Percentiles rank a stretch among this genome's conserved stretches.
Evolutionary conservation across 2,329 filamentous ascomycete species (phyloP).

Genomic region (Penicillium sp.): DNA sequence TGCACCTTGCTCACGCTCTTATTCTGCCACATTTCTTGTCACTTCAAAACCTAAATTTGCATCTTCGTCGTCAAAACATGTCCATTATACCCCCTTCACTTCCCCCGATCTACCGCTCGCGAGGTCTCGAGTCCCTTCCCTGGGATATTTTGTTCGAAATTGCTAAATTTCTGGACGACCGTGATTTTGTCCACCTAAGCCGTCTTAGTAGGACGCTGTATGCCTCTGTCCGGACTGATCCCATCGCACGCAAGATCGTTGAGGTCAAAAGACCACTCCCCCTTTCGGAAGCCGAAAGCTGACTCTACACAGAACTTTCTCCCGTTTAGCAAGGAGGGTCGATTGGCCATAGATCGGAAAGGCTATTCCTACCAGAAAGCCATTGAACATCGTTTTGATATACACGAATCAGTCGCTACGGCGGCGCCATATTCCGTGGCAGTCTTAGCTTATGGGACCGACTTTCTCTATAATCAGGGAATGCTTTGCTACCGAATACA

Average conservation of each 20-base stretch:
- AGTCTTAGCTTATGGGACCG: constrained; percentile 59
- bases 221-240: constrained; percentile 53
- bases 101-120: constrained; percentile 22
- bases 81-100: background rate
- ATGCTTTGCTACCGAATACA: constrained; percentile 63
- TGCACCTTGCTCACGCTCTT: background rate
- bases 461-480: constrained; percentile 64
- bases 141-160: constrained; percentile 65
- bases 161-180: constrained; percentile 54
- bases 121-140: constrained; percentile 52
- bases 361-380: constrained; percentile 51
- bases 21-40: background rate
- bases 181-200: constrained; percentile 60
- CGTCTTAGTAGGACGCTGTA: constrained; percentile 54
- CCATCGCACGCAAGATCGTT: constrained; percentile 59
- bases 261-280: constrained; percentile 46
- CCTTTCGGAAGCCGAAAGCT: background rate
- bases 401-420: constrained; percentile 59
- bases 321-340: constrained; percentile 48
- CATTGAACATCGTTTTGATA: constrained; percentile 62
- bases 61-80: background rate
- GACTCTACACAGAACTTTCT: constrained; percentile 39
- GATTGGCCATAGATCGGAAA: constrained; percentile 37
- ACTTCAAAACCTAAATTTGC: background rate
- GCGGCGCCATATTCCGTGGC: constrained; percentile 64